Base-by-base conservation (phyloP, 306 rosid species). In the Sesbania bispinosa region DNA sequence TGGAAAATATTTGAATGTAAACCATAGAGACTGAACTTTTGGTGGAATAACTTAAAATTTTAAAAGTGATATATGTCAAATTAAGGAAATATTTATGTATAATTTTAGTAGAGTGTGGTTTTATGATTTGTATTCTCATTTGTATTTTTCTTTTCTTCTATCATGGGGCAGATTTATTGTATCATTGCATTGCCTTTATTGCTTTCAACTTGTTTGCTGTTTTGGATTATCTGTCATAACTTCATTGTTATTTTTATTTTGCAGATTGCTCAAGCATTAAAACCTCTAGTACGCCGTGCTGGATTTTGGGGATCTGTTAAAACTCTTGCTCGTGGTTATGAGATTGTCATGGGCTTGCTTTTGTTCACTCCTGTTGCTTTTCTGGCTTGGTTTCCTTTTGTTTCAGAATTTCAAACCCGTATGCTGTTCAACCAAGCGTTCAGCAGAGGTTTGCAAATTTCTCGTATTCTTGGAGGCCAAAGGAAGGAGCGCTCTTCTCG, bases 321-420 rank as follows among this genome's bases (percentile, higher is more conserved):
- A 52, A 75, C 81, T 35, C 87, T 83, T 62, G 84, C 87, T 29
- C 79, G 87, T 5, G 85, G 82, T 29, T 83, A 83, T 73, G 87
- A 83, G 72, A 76, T 64, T 39, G 55, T 76, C 23, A 83, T 83
- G 87, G 87, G 87, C 43, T 76, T 83, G 74, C 81, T 83, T n/a
- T 43, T 83, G 75, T 77, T 83, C 78, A 80, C 81, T 36, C 87
- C 85, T 21, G 79, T 68, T 62, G 80, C 87, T 42, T 77, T 83
- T 54, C 74, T 83, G 66, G 81, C 87, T 16, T 83, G 87, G 87
- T 83, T 83, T 54, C 85, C 87, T 9, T 83, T 83, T 57, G 84
- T 80, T 63, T 83, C 87, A 23, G 87, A 83, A 47, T 80, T 83
- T 61, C 87, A 83, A 77, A 83, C 87, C 10, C 84, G 87, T 29